Percentiles rank a stretch among this genome's conserved stretches.
Conservation (phyloP, 164 flowering plant genomes). For the Tetracentron sinense region DNA sequence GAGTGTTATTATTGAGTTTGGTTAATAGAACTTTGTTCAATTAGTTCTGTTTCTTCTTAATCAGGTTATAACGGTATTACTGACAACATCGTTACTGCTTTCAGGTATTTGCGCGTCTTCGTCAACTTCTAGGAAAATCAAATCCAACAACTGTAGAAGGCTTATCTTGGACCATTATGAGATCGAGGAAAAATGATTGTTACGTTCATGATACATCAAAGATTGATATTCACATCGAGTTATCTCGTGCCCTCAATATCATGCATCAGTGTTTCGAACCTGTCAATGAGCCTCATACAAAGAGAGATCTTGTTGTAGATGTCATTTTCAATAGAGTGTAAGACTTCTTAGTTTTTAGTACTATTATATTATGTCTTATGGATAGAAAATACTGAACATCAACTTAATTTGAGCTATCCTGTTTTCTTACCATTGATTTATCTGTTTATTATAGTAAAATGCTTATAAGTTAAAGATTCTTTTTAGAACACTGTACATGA, state of each 20-base stretch:
- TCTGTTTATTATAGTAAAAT: too few relatives aligned
- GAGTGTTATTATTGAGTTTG: too few relatives aligned
- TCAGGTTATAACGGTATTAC: too few relatives aligned
- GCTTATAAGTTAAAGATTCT: too few relatives aligned
- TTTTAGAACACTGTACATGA: too few relatives aligned
- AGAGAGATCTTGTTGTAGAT: constrained; percentile 29
- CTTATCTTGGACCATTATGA: constrained; percentile 28
- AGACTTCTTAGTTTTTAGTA: constrained; percentile 6
- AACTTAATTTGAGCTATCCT: too few relatives aligned
- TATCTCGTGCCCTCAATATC: constrained; percentile 18
- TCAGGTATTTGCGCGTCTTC: constrained; percentile 27
- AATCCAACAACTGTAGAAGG: constrained; percentile 22
- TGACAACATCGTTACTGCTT: constrained; percentile 3
- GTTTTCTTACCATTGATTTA: too few relatives aligned
- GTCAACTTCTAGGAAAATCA: constrained; percentile 25
- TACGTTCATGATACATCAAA: not conserved
- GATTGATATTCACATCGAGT: constrained; percentile 7
- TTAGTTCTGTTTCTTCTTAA: too few relatives aligned
- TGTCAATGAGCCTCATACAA: constrained; percentile 25
- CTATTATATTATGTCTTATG: too few relatives aligned
- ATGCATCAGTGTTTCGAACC: constrained; percentile 32
- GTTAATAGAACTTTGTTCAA: too few relatives aligned
- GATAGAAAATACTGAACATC: too few relatives aligned
- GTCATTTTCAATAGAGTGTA: constrained; percentile 27
- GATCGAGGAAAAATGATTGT: constrained; percentile 19